Evolutionary conservation across 208 protist species (phyloP), one percentile per base, ranked within the genome.

Genomic region (Leishmania gerbilli): DNA sequence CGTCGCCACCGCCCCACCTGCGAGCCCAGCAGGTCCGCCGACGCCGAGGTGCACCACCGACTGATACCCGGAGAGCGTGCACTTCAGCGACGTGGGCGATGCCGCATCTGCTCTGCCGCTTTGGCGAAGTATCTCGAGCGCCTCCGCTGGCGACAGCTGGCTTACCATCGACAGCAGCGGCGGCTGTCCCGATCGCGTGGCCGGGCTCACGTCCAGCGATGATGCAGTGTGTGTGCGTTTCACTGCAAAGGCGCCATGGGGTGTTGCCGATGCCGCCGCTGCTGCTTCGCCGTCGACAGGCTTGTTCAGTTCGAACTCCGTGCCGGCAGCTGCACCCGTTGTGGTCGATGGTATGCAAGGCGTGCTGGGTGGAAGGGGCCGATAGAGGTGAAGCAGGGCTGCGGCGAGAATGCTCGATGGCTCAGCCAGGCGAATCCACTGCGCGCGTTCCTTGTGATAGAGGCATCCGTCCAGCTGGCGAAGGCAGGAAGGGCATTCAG

Each of bases 391-490:
- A 45, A 84, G 74, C 71, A 95, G 71, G 31, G 89, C 88, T 72
- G 76, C 68, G 9, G 86, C 80, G 0, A 95, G 77, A 45, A 93
- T 40, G 65, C 85, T 91, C 19, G 88, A 81, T 9, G 92, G 92
- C 76, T 95, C 92, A 51, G 83, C 82, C 51, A 90, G 72, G 45
- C 90, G 88, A 62, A 95, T 34, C 72, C 82, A 86, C 79, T 86
- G 82, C 24, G 65, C 19, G 4, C 74, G 72, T 7, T 82, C 74
- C 24, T 74, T 67, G 78, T 86, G 82, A 40, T 64, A 86, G 47
- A 82, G 68, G 51, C 82, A 86, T 19, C 77, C 78, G 34, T 86
- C 82, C 27, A 82, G 31, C 34, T 42, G 69, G 27, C 78, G 74
- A 45, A 86, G 82, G 27, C n/a, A 45, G 3, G 64, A n/a, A 24